Base-by-base conservation (phyloP, 1,284 basidiomycete genomes). In the Austroboletus novae-zelandiae region DNA sequence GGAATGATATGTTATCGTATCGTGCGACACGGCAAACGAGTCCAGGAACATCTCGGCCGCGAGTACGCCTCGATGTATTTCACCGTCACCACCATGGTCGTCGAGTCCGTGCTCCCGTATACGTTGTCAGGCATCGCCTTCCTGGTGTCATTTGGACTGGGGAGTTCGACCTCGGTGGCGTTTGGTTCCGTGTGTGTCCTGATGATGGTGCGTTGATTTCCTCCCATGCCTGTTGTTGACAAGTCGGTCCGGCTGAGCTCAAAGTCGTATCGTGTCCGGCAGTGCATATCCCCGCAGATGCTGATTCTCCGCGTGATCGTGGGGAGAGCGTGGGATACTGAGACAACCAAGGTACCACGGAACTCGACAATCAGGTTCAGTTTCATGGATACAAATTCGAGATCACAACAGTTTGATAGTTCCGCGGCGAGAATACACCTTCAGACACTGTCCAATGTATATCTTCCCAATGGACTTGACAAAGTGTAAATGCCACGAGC, bases 201-300 rank as follows among this genome's bases (percentile, higher is more conserved):
- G 43, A 53, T 64, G 48, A 67, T 57, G 54, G 64, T 68, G 5
- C 14, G 45, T 47, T 23, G 20, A 5, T 3, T 18, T 37, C 13
- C 23, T 2, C 11, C 20, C 20, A 23, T 23, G 20, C 20, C 2
- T 23, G 20, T 2, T 15, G 23, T 13, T n/a, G 4, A n/a, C n/a
- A 3, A 7, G 20, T 39, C 20, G 18, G 20, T 23, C 20, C 20
- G 20, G 27, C 23, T 39, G 1, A 7, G 3, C 43, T n/a, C n/a
- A 5, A 9, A 27, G 9, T 41, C 20, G 3, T 23, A 23, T 23
- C 20, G 20, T 4, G 20, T 23, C 20, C 20, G 20, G 20, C 29
- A 68, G 62, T 64, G 61, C 25, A 61, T 68, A 51, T 68, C 62
- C 15, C 66, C 62, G 1, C 66, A 68, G 36, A 50, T 66, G 43